Base-by-base conservation (phyloP, 2,329 filamentous ascomycete genomes). In the Penicillium sp. region DNA sequence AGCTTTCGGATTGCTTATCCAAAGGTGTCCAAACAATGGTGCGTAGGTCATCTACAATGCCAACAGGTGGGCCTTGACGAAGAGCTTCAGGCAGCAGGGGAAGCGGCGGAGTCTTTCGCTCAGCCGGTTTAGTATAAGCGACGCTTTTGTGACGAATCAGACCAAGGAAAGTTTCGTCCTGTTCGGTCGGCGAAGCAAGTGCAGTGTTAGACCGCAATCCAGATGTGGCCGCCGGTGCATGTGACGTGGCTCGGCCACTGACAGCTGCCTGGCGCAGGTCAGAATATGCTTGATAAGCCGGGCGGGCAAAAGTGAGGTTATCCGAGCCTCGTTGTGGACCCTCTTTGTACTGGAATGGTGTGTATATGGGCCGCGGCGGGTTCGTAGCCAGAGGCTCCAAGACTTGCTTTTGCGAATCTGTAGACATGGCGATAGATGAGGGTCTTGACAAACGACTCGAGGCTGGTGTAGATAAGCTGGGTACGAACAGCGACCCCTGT, bases 251-350 rank as follows among this genome's bases (percentile, higher is more conserved):
- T 48, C 74, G 67, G 30, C 73, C 72, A 50, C 69, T 75, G 38
- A 73, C 72, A 5, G 66, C 68, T 37, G 72, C 73, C 46, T 75
- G 70, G 16, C 75, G 70, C 49, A 77, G 57, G 27, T 70, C 73
- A 18, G 73, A 75, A 53, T 77, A 77, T 9, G 72, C 74, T 58
- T 76, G 65, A 49, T 74, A 73, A 19, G 72, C 72, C 4, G 74
- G 73, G 14, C 68, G 67, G 34, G 68, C 65, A 43, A 73, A 65
- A 11, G 50, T 57, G 3, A 71, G 61, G 30, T 71, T 61, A 34
- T 73, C 69, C 1, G 71, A 69, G 43, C 66, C 70, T 43, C 68
- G 66, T 56, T 73, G 71, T 25, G 68, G 69, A 3, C 67, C 72
- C 54, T 74, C 70, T 1, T 62, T 67, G 45, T 76, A 76, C 28